Evolutionary conservation across 2,329 filamentous ascomycete genomes (phyloP).

Genomic region (Xylariales sp.): DNA sequence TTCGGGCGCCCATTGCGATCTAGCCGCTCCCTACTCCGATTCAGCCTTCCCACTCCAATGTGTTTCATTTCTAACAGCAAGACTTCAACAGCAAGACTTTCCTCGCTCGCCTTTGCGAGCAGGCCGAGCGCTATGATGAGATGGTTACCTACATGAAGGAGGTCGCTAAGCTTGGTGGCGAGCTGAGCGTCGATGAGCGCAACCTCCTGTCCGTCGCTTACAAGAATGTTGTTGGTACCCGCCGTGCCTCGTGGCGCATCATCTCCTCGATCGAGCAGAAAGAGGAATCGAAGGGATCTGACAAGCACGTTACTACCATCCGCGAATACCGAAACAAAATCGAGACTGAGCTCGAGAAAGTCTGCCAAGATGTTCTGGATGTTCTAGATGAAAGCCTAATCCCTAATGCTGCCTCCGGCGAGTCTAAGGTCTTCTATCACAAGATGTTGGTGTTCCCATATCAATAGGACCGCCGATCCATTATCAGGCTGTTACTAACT

Average conservation of each 20-base stretch:
- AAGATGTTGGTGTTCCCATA: conserved; percentile 82
- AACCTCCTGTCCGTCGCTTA: conserved; percentile 99
- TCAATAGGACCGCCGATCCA: conserved; percentile 4
- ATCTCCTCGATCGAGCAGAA: conserved; percentile 99
- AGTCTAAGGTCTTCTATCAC: conserved; percentile 99
- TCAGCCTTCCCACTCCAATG: conserved; percentile 26
- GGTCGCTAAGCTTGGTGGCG: conserved; percentile 87
- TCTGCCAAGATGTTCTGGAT: conserved; percentile 97
- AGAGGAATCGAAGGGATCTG: conserved; percentile 98
- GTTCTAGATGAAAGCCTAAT: conserved; percentile 94
- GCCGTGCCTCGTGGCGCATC: conserved; percentile 98
- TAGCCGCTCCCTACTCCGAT: conserved; percentile 27
- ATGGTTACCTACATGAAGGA: conserved; percentile 99
- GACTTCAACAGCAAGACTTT: conserved; percentile 87
- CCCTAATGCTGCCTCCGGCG: conserved; percentile 93
- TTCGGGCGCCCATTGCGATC: conserved; percentile 28
- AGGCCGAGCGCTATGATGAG: conserved; percentile 99
- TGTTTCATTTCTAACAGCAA: conserved; percentile 38
- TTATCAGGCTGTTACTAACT: conserved; percentile 29
- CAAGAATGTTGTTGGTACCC: conserved; percentile 99
- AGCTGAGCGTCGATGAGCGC: conserved; percentile 95
- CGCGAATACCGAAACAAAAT: conserved; percentile 99
- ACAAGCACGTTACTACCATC: conserved; percentile 94
- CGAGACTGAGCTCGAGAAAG: conserved; percentile 94
- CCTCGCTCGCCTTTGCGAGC: conserved; percentile 99